Base-by-base conservation (phyloP, 2,329 filamentous ascomycete species). In the Mariannaea sp. region DNA sequence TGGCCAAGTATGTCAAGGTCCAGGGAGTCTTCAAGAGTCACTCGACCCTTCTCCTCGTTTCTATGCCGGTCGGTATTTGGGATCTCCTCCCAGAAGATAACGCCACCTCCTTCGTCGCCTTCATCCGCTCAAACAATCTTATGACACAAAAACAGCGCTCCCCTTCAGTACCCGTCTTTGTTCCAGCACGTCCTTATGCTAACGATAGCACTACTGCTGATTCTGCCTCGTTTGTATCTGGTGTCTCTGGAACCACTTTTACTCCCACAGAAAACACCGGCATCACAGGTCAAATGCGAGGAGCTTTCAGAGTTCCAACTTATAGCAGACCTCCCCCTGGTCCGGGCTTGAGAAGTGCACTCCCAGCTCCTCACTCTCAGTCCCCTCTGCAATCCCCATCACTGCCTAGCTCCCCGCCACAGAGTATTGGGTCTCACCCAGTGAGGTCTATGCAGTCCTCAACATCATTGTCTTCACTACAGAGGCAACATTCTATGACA, bases 11-110 rank as follows among this genome's bases (percentile, higher is more conserved):
- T 57, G 81, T 83, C 66, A 83, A 83, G 61, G 77, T 85, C 5
- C 81, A 85, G 60, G 82, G 81, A 7, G 76, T 84, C 1, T 85
- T 84, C 67, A 83, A 82, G 62, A 85, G 82, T 43, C 80, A 84
- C 60, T 85, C 82, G 1, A 85, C 80, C 0, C 68, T 85, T 35
- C 73, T 85, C 5, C 67, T 85, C 6, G 68, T 85, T 3, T 85
- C 82, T 0, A 72, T 85, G 64, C 82, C 82, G 0, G 78, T 85
- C 9, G 80, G 80, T 68, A 72, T 85, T 3, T 85, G 82, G 82
- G 79, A 84, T 58, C 68, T 85, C 36, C 71, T 85, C 0, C 82
- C 82, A 0, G 81, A 84, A 29, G 75, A 84, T 45, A 77, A 75
- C 20, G 82, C 82, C 0, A 82, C 80, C 39, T 79, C 80, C 0